These are phyloP conservation scores for Bombardia bombarda DNA, from an alignment of 495 filamentous ascomycete species.

Conservation along the genomic window DNA sequence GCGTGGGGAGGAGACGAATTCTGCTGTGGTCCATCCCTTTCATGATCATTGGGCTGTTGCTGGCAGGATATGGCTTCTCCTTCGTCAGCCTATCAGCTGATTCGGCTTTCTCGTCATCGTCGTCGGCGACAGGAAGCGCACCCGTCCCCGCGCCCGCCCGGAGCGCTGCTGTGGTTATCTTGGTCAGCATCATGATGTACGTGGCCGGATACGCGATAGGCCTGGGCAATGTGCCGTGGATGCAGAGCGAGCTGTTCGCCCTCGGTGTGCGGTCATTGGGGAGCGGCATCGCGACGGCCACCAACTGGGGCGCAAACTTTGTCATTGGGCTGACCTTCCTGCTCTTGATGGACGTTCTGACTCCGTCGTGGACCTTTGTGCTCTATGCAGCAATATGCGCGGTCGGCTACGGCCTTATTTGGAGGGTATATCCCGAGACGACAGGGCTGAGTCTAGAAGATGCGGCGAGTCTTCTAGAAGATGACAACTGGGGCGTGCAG, in stretches of 20 bases:
- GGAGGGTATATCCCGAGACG: conserved; percentile 77
- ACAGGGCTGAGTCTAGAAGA: conserved; percentile 75
- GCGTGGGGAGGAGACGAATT: conserved; percentile 70
- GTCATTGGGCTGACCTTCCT: conserved; percentile 82
- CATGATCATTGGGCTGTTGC: conserved; percentile 65
- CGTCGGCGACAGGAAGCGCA: background rate
- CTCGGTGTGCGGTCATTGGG: conserved; percentile 75
- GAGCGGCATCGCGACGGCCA: conserved; percentile 73
- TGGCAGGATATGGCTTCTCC: conserved; percentile 60
- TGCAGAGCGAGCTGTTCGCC: conserved; percentile 85
- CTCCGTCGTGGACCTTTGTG: conserved; percentile 70
- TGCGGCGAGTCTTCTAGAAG: conserved; percentile 61
- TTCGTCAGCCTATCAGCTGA: conserved; percentile 47
- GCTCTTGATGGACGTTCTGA: conserved; percentile 72
- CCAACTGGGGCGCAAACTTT: conserved; percentile 86
- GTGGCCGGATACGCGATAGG: conserved; percentile 79
- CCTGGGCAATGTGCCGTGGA: conserved; percentile 91
- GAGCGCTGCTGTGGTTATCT: conserved; percentile 46
- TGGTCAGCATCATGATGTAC: conserved; percentile 70
- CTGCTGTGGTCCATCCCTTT: conserved; percentile 77
- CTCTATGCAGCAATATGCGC: conserved; percentile 65
- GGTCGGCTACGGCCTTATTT: conserved; percentile 56
- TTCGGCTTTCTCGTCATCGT: conserved; percentile 24
- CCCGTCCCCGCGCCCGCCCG: conserved; percentile 13
- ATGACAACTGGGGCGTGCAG: conserved; percentile 63